A percentile compares a stretch with the other conserved stretches of the same genome.
Evolutionary conservation across 73 alveolate genomes (phyloP).

Genomic region (Durusdinium trenchii): DNA sequence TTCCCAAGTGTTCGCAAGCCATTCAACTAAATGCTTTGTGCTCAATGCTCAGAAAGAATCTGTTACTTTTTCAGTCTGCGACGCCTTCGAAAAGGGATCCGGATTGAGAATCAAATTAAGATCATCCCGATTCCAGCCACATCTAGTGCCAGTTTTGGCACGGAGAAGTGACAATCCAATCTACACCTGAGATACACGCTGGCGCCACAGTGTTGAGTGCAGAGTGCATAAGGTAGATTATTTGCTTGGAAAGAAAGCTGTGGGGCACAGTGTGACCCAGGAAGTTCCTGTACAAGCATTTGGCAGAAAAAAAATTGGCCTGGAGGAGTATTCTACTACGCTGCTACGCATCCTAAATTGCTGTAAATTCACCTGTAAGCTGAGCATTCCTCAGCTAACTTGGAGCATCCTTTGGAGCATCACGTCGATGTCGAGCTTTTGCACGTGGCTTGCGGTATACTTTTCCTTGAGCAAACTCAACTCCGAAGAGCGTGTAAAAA

Average conservation of each 20-base stretch:
- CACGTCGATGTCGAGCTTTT: slow-evolving; percentile 56
- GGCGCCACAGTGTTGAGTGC: too few relatives aligned
- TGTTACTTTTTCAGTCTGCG: too few relatives aligned
- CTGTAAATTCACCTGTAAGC: slow-evolving; percentile 48
- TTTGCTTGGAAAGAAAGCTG: not conserved
- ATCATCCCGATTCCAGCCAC: too few relatives aligned
- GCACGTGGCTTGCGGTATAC: slow-evolving; percentile 77
- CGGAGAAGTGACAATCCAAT: too few relatives aligned
- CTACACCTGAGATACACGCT: too few relatives aligned
- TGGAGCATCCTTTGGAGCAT: slow-evolving; percentile 39
- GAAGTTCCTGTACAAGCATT: slow-evolving; percentile 51
- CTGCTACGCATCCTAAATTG: slow-evolving; percentile 39
- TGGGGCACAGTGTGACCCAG: slow-evolving; percentile 2
- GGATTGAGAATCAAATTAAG: too few relatives aligned
- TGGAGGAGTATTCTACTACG: not conserved
- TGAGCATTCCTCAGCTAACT: slow-evolving; percentile 47
- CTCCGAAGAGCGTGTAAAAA: not conserved
- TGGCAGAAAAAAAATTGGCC: not conserved
- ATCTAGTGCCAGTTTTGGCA: too few relatives aligned
- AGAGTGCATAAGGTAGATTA: too few relatives aligned
- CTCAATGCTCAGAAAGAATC: too few relatives aligned
- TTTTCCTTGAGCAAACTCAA: not conserved
- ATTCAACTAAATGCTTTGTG: too few relatives aligned
- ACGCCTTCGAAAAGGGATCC: too few relatives aligned
- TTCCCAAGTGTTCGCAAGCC: too few relatives aligned